A percentile compares a stretch with the other conserved stretches of the same genome.
phyloP scores from a whole-genome alignment of 345 rosid genomes.

The Boechera divaricarpa region DNA sequence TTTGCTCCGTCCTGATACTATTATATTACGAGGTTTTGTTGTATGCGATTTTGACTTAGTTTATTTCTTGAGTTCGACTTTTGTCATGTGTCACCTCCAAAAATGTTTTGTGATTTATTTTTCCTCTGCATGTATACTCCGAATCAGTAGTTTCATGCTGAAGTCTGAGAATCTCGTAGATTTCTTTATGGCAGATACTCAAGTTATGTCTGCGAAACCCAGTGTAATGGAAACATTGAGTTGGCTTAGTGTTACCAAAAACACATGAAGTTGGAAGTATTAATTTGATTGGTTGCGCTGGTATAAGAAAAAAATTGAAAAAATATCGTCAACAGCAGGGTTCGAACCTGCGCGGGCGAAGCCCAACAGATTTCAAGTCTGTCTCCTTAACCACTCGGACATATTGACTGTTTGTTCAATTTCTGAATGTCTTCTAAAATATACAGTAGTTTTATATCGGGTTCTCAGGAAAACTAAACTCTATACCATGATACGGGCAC shows the following conservation, averaged over 20 bases:
- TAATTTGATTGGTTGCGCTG: background rate
- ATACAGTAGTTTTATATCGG: too few relatives aligned
- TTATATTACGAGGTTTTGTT: slow-evolving; percentile 12
- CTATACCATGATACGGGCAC: too few relatives aligned
- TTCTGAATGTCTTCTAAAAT: too few relatives aligned
- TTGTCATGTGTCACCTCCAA: background rate
- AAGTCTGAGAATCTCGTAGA: background rate
- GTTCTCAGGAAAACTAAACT: too few relatives aligned
- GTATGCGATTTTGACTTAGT: slow-evolving; percentile 15
- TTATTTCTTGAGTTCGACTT: slow-evolving; percentile 7
- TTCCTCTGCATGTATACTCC: background rate
- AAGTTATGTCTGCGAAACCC: background rate
- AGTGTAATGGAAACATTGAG: background rate
- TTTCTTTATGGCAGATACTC: background rate
- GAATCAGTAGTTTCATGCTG: background rate
- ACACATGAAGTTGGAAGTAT: background rate
- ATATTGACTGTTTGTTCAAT: slow-evolving; percentile 50
- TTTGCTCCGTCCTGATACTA: slow-evolving; percentile 2
- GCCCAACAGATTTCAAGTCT: slow-evolving; percentile 94
- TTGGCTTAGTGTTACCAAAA: too few relatives aligned
- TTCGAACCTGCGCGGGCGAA: slow-evolving; percentile 88
- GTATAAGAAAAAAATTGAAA: background rate
- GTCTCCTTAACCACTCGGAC: slow-evolving; percentile 99
- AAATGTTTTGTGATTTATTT: background rate
- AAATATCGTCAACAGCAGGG: slow-evolving; percentile 73